These are phyloP conservation scores for Tillandsia leiboldiana DNA, from an alignment of 176 grass and related monocot genomes.

Conservation along the genomic window DNA sequence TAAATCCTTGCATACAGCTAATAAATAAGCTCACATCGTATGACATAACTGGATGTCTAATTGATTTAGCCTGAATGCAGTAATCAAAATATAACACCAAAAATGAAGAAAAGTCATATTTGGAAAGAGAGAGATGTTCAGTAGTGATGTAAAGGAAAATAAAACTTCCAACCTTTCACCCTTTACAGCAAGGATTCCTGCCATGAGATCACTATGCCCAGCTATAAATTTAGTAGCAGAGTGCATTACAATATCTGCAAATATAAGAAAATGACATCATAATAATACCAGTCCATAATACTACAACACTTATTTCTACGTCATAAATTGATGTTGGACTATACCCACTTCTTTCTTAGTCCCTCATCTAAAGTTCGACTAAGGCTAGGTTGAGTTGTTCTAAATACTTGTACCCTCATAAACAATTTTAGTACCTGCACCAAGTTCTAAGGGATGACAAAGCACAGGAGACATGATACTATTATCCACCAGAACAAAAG, in stretches of 20 bases:
- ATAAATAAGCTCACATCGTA: too few relatives aligned
- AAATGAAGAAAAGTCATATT: not conserved
- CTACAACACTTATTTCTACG: not conserved
- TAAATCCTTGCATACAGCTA: too few relatives aligned
- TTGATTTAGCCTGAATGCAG: too few relatives aligned
- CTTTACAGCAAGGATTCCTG: conserved; percentile 90
- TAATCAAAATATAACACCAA: not conserved
- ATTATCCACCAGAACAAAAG: conserved; percentile 88
- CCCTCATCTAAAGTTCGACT: too few relatives aligned
- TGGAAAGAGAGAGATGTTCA: not conserved
- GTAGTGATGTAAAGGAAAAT: not conserved
- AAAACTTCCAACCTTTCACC: conserved; percentile 56
- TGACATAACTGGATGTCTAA: too few relatives aligned
- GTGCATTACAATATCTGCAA: conserved; percentile 97
- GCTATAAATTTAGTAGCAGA: conserved; percentile 97
- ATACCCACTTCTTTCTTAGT: too few relatives aligned
- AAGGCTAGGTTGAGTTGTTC: too few relatives aligned
- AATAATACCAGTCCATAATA: not conserved
- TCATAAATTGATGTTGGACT: too few relatives aligned
- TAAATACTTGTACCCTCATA: too few relatives aligned
- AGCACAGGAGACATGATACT: conserved; percentile 99
- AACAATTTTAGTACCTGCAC: conserved; percentile 42
- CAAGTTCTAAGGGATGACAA: conserved; percentile 72
- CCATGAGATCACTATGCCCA: conserved; percentile 98
- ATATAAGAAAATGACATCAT: conserved; percentile 2